Evolutionary conservation across 441 rosid genomes (phyloP).

Genomic region (Melastoma candidum): DNA sequence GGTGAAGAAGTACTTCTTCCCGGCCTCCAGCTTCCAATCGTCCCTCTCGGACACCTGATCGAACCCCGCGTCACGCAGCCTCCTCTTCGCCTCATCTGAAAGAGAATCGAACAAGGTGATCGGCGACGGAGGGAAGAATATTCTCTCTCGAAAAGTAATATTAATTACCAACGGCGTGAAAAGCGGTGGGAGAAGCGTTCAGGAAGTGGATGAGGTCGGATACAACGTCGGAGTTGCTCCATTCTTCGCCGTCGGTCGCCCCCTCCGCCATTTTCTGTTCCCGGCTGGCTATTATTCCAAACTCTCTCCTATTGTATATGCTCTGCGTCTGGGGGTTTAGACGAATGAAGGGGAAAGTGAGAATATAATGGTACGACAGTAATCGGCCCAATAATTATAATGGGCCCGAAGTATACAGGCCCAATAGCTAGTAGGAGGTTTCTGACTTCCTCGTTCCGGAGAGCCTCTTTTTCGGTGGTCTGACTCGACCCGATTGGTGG

Average conservation of each 20-base stretch:
- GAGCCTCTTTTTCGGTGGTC: too few species aligned
- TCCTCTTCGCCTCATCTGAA: slow-evolving; percentile 75
- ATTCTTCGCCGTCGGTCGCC: slow-evolving; percentile 1
- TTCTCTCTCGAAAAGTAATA: too few species aligned
- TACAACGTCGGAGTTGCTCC: slow-evolving; percentile 19
- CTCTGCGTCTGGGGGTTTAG: too few species aligned
- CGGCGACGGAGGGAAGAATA: too few species aligned
- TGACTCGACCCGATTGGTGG: too few species aligned
- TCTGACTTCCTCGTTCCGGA: too few species aligned
- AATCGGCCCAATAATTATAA: too few species aligned
- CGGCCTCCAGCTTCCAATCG: slow-evolving; percentile 76
- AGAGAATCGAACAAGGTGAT: not conserved
- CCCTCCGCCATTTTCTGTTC: slow-evolving; percentile 12
- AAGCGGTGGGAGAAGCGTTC: slow-evolving; percentile 94
- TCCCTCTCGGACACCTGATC: slow-evolving; percentile 68
- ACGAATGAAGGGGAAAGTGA: too few species aligned
- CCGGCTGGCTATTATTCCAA: not conserved
- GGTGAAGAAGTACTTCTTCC: slow-evolving; percentile 79
- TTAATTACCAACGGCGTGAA: slow-evolving; percentile 78
- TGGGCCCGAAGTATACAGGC: too few species aligned
- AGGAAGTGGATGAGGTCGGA: slow-evolving; percentile 67
- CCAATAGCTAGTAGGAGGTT: too few species aligned
- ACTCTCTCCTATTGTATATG: too few species aligned
- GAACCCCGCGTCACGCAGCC: slow-evolving; percentile 51
- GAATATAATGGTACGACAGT: too few species aligned